Conservation (phyloP, 2,329 filamentous ascomycete genomes). For the Epichloe amarillans region DNA sequence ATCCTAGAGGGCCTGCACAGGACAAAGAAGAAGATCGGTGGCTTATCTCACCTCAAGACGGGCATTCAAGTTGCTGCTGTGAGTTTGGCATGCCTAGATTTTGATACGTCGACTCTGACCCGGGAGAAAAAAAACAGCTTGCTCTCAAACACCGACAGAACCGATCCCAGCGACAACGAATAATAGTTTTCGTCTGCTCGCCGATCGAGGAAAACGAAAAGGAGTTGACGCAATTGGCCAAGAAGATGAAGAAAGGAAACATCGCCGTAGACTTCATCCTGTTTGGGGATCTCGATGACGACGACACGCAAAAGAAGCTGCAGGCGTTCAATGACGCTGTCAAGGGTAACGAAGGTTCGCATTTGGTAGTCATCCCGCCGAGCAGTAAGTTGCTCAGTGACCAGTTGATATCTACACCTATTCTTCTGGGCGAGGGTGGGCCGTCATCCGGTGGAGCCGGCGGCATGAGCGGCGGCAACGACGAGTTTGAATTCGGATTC, state of each 20-base stretch:
- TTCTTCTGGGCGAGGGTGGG: constrained; percentile 70
- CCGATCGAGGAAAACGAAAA: constrained; percentile 83
- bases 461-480: constrained; percentile 46
- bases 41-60: constrained; percentile 75
- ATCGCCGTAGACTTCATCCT: constrained; percentile 89
- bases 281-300: constrained; percentile 86
- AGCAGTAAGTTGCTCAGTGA: constrained; percentile 88
- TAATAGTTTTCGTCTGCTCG: constrained; percentile 94
- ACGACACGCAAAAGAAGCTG: constrained; percentile 81
- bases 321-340: constrained; percentile 87
- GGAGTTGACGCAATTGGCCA: constrained; percentile 74
- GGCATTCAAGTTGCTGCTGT: constrained; percentile 92
- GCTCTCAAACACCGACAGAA: constrained; percentile 97
- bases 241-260: constrained; percentile 98
- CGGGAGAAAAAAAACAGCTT: constrained; percentile 42
- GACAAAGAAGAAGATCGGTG: constrained; percentile 82
- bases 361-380: constrained; percentile 81
- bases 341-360: constrained; percentile 80
- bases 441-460: constrained; percentile 29
- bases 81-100: constrained; percentile 23
- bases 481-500: constrained; percentile 64
- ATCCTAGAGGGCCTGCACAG: constrained; percentile 84
- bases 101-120: neutral
- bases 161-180: constrained; percentile 89
- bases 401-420: constrained; percentile 77